These are phyloP conservation scores for Penicillium thymicola DNA, from an alignment of 2,329 filamentous ascomycete genomes.

Conservation along the genomic window DNA sequence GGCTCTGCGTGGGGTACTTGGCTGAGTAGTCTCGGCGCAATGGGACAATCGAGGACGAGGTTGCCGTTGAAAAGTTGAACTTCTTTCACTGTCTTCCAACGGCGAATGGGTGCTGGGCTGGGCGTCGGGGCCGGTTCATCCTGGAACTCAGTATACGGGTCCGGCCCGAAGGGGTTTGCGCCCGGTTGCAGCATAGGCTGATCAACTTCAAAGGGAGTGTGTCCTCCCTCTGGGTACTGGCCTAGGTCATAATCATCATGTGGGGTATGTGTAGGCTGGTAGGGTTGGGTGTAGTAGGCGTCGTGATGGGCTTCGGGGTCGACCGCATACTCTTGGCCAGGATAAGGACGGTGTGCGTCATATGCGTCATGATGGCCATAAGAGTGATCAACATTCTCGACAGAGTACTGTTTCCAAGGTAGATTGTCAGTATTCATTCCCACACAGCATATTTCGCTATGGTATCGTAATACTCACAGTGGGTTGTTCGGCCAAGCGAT, in stretches of 20 bases:
- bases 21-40: constrained; percentile 81
- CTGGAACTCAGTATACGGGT: constrained; percentile 52
- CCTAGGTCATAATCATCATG: constrained; percentile 56
- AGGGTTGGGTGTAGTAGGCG: constrained; percentile 78
- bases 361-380: constrained; percentile 63
- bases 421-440: constrained; percentile 5
- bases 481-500: constrained; percentile 77
- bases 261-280: constrained; percentile 61
- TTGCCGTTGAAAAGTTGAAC: constrained; percentile 97
- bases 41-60: constrained; percentile 91
- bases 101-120: constrained; percentile 63
- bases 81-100: constrained; percentile 99
- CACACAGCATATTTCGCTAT: neutral
- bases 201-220: constrained; percentile 60
- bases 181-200: constrained; percentile 71
- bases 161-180: constrained; percentile 61
- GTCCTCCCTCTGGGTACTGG: constrained; percentile 52
- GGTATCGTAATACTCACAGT: constrained; percentile 61
- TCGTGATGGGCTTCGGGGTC: constrained; percentile 85
- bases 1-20: constrained; percentile 78
- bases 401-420: constrained; percentile 57
- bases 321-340: constrained; percentile 66
- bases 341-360: constrained; percentile 53
- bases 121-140: constrained; percentile 46
- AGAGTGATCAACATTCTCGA: constrained; percentile 63